A percentile compares a stretch with the other conserved stretches of the same genome.
Evolutionary conservation across 148 eudicot genomes (phyloP).

Genomic region (Spergularia bocconei): DNA sequence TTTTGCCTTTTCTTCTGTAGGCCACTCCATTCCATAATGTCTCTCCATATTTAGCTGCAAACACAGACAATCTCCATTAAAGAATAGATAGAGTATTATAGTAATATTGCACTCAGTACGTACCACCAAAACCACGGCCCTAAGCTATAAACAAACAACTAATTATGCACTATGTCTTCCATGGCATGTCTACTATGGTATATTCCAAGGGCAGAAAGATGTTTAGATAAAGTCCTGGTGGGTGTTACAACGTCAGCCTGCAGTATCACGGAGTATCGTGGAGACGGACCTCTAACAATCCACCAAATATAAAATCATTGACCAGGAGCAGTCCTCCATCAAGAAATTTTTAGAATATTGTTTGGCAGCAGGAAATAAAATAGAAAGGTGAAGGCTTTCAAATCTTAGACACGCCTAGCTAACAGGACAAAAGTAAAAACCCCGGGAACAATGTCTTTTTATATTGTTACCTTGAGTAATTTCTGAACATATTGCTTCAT

Average conservation of each 20-base stretch:
- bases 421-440: constrained; percentile 12
- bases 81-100: not conserved
- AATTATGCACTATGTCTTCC: not conserved
- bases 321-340: not conserved
- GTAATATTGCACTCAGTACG: not conserved
- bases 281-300: too few species aligned
- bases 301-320: not conserved
- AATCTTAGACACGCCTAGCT: not conserved
- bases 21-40: constrained; percentile 81
- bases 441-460: not conserved
- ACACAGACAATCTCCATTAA: constrained; percentile 6
- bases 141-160: not conserved
- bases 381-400: not conserved
- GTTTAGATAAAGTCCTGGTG: not conserved
- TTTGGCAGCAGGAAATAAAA: not conserved
- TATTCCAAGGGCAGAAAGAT: not conserved
- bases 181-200: constrained; percentile 3
- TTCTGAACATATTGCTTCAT: constrained; percentile 60
- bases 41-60: constrained; percentile 79
- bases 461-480: constrained; percentile 62
- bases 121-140: not conserved
- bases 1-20: constrained; percentile 74
- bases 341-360: not conserved
- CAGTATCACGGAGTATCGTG: not conserved
- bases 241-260: not conserved